Evolutionary conservation across 192 early-diverging fungal genomes (phyloP).

Genomic region (Backusella westeae): DNA sequence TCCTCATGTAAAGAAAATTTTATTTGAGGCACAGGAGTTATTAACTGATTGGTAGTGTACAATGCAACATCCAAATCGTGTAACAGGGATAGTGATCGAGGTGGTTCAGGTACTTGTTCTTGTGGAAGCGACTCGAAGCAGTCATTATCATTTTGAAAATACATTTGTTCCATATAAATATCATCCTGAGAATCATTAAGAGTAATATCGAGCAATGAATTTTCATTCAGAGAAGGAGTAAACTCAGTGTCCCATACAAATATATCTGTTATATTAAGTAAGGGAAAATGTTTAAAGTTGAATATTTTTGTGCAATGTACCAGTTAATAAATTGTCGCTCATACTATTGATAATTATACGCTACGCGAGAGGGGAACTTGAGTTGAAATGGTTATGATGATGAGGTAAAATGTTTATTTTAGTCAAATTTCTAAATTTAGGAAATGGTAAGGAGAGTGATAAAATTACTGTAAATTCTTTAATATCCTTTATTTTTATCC

Average conservation of each 20-base stretch:
- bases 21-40: background rate
- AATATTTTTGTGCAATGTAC: background rate
- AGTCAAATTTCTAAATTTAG: background rate
- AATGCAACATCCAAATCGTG: background rate
- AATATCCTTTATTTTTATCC: background rate
- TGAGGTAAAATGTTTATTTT: background rate
- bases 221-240: background rate
- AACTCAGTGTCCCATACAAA: constrained; percentile 6
- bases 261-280: background rate
- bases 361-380: background rate
- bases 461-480: background rate
- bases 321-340: background rate
- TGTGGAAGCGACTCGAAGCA: background rate
- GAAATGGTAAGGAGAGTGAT: background rate
- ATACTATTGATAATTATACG: background rate
- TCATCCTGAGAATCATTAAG: background rate
- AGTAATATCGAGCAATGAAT: background rate
- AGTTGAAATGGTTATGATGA: background rate
- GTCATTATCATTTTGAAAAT: background rate
- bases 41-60: background rate
- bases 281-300: background rate
- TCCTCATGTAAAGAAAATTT: background rate
- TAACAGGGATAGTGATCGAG: background rate
- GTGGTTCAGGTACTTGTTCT: background rate
- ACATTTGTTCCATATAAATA: background rate